Conservation (phyloP, 2,329 filamentous ascomycete species). For the Pestalotiopsis sp. region DNA sequence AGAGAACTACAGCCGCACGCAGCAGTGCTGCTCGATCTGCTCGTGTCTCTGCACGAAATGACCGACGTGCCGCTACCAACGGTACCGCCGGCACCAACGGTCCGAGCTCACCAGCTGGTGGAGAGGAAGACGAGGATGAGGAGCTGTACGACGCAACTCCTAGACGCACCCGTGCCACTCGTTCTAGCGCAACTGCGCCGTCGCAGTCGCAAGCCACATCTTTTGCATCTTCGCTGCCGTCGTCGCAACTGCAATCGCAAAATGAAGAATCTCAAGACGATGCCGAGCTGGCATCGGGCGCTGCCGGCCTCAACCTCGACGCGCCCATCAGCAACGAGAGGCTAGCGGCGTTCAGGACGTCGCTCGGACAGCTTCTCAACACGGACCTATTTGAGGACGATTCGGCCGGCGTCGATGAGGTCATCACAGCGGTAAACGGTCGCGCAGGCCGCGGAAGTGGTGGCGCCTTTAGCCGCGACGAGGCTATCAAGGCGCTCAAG, state of each 20-base stretch:
- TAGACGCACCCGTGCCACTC: slow-evolving; percentile 40
- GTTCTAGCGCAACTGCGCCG: slow-evolving; percentile 35
- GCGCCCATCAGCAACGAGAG: slow-evolving; percentile 62
- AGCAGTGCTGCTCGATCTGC: slow-evolving; percentile 37
- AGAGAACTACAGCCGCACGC: slow-evolving; percentile 40
- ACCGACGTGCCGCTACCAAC: slow-evolving; percentile 27
- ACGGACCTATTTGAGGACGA: slow-evolving; percentile 87
- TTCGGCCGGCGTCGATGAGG: slow-evolving; percentile 71
- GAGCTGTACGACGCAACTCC: slow-evolving; percentile 47
- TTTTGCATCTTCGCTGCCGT: slow-evolving; percentile 78
- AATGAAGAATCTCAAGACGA: slow-evolving; percentile 44
- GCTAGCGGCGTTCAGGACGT: slow-evolving; percentile 74
- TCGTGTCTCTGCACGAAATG: slow-evolving; percentile 26
- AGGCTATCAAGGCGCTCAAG: slow-evolving; percentile 77
- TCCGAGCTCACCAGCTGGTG: slow-evolving; percentile 30
- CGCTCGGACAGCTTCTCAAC: slow-evolving; percentile 82
- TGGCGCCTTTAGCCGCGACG: slow-evolving; percentile 67
- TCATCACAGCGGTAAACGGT: slow-evolving; percentile 80
- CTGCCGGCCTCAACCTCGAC: slow-evolving; percentile 40
- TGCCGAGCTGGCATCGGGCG: slow-evolving; percentile 30
- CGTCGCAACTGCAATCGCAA: slow-evolving; percentile 65
- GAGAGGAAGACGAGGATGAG: slow-evolving; percentile 48
- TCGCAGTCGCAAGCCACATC: slow-evolving; percentile 55
- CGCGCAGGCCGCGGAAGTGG: slow-evolving; percentile 58
- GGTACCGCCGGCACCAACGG: slow-evolving; percentile 28